Conservation (phyloP, 129 eudicot genomes). For the Centella asiatica region DNA sequence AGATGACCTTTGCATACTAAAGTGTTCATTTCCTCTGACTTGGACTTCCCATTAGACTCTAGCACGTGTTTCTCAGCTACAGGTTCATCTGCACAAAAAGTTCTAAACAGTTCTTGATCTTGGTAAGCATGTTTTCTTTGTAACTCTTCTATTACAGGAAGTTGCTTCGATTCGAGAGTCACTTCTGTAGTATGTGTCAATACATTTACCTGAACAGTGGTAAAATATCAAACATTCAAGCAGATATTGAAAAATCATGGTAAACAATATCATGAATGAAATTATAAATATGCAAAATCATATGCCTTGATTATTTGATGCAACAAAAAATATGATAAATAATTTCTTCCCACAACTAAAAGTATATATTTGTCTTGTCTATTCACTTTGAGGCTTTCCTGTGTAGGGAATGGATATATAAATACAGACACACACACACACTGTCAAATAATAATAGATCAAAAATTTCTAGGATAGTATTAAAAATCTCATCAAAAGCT, state of each 20-base stretch:
- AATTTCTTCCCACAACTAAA: too few relatives aligned
- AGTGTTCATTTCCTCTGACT: not conserved
- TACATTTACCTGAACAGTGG: conserved; percentile 34
- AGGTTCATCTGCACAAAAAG: not conserved
- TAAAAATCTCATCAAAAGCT: too few relatives aligned
- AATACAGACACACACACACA: too few relatives aligned
- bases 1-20: not conserved
- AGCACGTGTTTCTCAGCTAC: conserved; percentile 8
- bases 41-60: conserved; percentile 7
- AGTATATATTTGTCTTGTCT: too few relatives aligned
- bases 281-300: too few relatives aligned
- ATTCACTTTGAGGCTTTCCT: too few relatives aligned
- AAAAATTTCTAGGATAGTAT: too few relatives aligned
- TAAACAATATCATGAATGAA: not conserved
- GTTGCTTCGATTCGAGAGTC: not conserved
- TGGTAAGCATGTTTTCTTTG: conserved; percentile 21
- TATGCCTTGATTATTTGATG: too few relatives aligned
- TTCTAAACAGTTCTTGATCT: conserved; percentile 28
- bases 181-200: conserved; percentile 37
- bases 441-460: too few relatives aligned
- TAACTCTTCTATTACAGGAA: conserved; percentile 5
- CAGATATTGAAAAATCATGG: not conserved
- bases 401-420: too few relatives aligned
- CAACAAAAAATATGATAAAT: too few relatives aligned
- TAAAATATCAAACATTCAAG: not conserved